phyloP scores from a whole-genome alignment of 495 filamentous ascomycete genomes.

The Xylaria cubensis region DNA sequence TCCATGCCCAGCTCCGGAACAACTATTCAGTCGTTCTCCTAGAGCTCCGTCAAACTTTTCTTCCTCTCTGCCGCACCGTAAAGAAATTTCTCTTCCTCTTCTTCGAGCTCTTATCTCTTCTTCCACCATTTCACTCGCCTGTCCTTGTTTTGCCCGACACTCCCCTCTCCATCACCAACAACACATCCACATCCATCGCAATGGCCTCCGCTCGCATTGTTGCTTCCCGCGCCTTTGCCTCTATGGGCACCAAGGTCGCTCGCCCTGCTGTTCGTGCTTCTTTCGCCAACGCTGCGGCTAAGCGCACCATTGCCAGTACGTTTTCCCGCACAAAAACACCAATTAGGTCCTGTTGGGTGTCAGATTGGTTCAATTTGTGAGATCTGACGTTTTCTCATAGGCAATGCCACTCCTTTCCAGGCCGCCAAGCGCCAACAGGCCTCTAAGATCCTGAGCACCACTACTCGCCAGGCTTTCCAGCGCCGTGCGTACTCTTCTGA shows the following conservation, averaged over 20 bases:
- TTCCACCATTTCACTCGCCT: constrained; percentile 43
- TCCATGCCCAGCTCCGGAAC: constrained; percentile 34
- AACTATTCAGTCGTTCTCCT: constrained; percentile 36
- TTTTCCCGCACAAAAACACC: constrained; percentile 27
- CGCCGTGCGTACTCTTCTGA: constrained; percentile 79
- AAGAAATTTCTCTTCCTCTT: constrained; percentile 45
- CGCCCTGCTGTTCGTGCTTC: constrained; percentile 70
- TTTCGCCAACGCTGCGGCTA: constrained; percentile 63
- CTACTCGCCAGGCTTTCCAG: constrained; percentile 69
- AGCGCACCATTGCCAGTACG: constrained; percentile 71
- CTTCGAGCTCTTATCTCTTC: constrained; percentile 43
- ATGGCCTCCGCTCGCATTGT: constrained; percentile 78
- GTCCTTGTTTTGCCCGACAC: constrained; percentile 39
- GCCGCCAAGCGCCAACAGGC: constrained; percentile 73
- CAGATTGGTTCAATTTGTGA: constrained; percentile 22
- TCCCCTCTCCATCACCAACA: constrained; percentile 48
- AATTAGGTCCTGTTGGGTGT: constrained; percentile 14
- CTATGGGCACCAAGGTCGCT: constrained; percentile 77
- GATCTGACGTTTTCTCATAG: constrained; percentile 45
- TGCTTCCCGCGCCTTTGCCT: constrained; percentile 67
- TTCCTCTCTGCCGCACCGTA: constrained; percentile 47
- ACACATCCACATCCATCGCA: constrained; percentile 59
- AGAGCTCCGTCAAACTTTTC: constrained; percentile 45
- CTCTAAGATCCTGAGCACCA: constrained; percentile 67
- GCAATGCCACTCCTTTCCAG: constrained; percentile 59